Conservation (phyloP, 805 yeast species). For the Tetrapisispora arboricola region DNA sequence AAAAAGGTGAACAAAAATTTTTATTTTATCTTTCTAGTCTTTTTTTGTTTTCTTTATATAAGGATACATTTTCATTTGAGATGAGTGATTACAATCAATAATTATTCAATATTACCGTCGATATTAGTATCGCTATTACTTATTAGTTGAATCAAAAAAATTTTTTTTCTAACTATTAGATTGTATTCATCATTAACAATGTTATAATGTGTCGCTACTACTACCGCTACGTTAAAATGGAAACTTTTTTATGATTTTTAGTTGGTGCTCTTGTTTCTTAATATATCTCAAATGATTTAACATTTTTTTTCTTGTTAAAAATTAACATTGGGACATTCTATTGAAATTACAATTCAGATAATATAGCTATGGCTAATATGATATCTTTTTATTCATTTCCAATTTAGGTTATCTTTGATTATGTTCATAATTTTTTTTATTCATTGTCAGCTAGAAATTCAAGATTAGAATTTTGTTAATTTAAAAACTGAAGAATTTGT, state of each 20-base stretch:
- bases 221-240: neutral
- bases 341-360: neutral
- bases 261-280: neutral
- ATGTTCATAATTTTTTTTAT: too few relatives aligned
- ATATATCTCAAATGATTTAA: neutral
- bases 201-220: neutral
- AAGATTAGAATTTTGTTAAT: slow-evolving; percentile 4
- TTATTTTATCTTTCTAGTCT: neutral
- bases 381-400: neutral
- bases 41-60: too few relatives aligned
- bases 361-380: neutral
- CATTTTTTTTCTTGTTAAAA: neutral
- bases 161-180: neutral
- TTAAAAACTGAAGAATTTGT: slow-evolving; percentile 46
- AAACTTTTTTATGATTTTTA: neutral
- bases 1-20: neutral
- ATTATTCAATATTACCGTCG: neutral
- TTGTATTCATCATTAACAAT: neutral
- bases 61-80: too few relatives aligned
- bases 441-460: neutral
- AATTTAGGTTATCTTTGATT: too few relatives aligned
- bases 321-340: neutral
- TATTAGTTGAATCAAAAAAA: neutral
- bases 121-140: neutral
- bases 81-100: too few relatives aligned